Percentiles rank a stretch among this genome's conserved stretches.
phyloP scores from a whole-genome alignment of 352 stramenopile genomes.

The Hyaloperonospora brassicae region DNA sequence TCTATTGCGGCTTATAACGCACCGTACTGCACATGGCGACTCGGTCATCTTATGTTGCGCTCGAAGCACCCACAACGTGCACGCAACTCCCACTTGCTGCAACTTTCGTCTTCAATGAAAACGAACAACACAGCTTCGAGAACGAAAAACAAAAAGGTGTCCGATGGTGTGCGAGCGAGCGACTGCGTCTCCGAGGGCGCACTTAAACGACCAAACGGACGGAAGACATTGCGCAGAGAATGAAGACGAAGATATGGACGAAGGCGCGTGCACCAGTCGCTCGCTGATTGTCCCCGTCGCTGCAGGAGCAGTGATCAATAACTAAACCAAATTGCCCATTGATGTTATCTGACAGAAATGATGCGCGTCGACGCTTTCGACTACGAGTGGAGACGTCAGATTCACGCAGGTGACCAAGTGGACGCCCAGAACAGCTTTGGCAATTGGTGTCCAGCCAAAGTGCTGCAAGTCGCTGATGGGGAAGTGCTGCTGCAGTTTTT shows the following conservation, averaged over 20 bases:
- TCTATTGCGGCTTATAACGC: too few relatives aligned
- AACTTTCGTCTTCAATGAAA: slow-evolving; percentile 2
- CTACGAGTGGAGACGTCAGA: slow-evolving; percentile 60
- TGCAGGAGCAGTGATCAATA: too few relatives aligned
- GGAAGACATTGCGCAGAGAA: slow-evolving; percentile 23
- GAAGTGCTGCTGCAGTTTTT: slow-evolving; percentile 65
- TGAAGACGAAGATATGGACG: slow-evolving; percentile 72
- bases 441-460: slow-evolving; percentile 70
- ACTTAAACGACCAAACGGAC: slow-evolving; percentile 20
- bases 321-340: background rate
- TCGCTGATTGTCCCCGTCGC: background rate
- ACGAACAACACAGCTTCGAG: background rate
- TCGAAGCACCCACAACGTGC: background rate
- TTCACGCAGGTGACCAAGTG: slow-evolving; percentile 53
- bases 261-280: slow-evolving; percentile 33
- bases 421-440: slow-evolving; percentile 79
- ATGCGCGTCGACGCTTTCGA: slow-evolving; percentile 68
- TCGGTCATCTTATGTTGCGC: background rate
- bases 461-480: slow-evolving; percentile 49
- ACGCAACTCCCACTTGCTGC: background rate
- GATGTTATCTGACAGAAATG: slow-evolving; percentile 45
- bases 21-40: too few relatives aligned
- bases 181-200: slow-evolving; percentile 6
- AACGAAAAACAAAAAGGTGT: slow-evolving; percentile 7
- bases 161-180: slow-evolving; percentile 56